These are phyloP conservation scores for Furcasterigmium sp. DNA, from an alignment of 2,329 filamentous ascomycete genomes.

Conservation along the genomic window DNA sequence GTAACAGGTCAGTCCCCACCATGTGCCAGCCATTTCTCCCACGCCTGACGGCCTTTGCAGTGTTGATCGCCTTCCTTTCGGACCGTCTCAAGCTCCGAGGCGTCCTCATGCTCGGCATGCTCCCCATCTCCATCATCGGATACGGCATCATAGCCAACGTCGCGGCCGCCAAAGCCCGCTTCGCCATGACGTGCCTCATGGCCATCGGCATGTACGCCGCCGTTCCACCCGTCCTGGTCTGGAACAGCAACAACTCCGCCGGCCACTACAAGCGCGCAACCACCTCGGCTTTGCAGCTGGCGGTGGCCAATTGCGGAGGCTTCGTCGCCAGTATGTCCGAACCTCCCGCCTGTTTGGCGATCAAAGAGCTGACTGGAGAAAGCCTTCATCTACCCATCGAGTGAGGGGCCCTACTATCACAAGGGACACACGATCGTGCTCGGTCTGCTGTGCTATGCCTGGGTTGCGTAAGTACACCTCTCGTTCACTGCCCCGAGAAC, in stretches of 20 bases:
- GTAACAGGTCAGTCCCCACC: constrained; percentile 36
- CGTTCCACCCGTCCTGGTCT: constrained; percentile 58
- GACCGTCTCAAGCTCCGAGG: constrained; percentile 57
- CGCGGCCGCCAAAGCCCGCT: constrained; percentile 44
- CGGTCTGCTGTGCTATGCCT: too few species aligned
- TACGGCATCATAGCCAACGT: constrained; percentile 60
- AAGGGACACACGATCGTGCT: too few species aligned
- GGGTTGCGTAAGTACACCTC: too few species aligned
- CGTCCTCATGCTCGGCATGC: constrained; percentile 55
- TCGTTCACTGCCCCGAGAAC: too few species aligned
- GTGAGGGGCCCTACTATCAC: too few species aligned
- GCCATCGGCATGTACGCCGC: constrained; percentile 59
- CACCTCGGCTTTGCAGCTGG: constrained; percentile 58
- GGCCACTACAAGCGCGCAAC: constrained; percentile 68
- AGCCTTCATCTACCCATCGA: too few species aligned
- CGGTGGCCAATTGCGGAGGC: constrained; percentile 62
- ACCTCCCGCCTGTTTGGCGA: too few species aligned
- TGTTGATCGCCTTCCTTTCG: constrained; percentile 51
- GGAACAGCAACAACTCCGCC: constrained; percentile 64
- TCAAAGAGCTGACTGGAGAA: too few species aligned
- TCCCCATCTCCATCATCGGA: constrained; percentile 60
- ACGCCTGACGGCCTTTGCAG: too few species aligned
- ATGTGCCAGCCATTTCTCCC: too few species aligned
- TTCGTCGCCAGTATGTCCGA: constrained; percentile 64
- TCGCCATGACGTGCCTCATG: constrained; percentile 65